Base-by-base conservation (phyloP, 495 filamentous ascomycete species). In the Daldinia caldariorum region DNA sequence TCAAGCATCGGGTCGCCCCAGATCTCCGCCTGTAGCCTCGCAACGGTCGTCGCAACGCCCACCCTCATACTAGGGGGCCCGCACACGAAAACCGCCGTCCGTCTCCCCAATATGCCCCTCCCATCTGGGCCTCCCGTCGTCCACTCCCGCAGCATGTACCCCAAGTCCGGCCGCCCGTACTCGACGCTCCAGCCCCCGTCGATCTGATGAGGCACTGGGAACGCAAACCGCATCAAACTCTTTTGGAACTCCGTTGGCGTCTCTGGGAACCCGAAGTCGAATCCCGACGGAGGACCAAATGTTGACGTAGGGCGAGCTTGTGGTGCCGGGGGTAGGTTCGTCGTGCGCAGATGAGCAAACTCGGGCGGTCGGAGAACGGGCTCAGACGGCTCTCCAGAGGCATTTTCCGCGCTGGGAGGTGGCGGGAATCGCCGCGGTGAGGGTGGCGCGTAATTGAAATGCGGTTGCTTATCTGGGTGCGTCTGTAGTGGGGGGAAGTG, bases 41-140 rank as follows among this genome's bases (percentile, higher is more conserved):
- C 94, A 22, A 97, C 93, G 0, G 91, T 89, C 67, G 87, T 91
- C 10, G 91, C 89, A 35, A 97, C 93, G 70, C 94, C 93, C 3
- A 92, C 86, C 50, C 96, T 83, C 93, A 98, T 96, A 55, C 84
- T 81, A 20, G 92, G 90, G 31, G 94, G 93, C 0, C 95, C 93
- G 72, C 94, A 97, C 35, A 98, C 94, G 76, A 95, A 97, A 9
- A 97, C 92, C 70, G 94, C 97, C 0, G 94, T 93, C 60, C 94
- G 35, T 58, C 90, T 82, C 6, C 94, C 94, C 58, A 96, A 91
- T 37, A 87, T 89, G 43, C 90, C 86, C 18, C 84, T 77, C 10
- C 85, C 85, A 51, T 87, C 85, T 4, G 79, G 61, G 8, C 85
- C 85, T 20, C 84, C 85, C 16, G 83, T 86, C 0, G 92, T 92